Conservation (phyloP, 345 rosid species). For the Eucalyptus sp. region DNA sequence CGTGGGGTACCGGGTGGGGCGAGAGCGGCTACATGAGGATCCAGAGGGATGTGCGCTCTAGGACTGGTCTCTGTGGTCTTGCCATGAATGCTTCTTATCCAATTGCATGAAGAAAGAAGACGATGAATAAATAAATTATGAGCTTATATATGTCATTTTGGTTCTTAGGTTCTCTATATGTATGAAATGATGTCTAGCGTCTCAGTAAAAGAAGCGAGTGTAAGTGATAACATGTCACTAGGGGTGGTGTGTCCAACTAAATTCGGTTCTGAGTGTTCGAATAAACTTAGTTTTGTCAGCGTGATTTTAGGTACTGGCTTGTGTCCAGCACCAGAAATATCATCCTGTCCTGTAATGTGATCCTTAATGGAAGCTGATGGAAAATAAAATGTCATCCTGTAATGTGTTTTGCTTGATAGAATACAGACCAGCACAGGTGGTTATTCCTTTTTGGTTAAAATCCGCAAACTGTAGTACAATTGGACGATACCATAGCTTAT, state of each 20-base stretch:
- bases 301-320: not conserved
- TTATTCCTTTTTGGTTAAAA: not conserved
- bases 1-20: not conserved
- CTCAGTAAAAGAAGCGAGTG: not conserved
- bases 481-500: not conserved
- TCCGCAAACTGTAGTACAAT: not conserved
- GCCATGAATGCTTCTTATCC: not conserved
- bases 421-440: not conserved
- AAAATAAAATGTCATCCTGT: not conserved
- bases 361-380: not conserved
- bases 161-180: not conserved
- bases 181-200: not conserved
- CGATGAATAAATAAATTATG: not conserved
- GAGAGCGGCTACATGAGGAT: slow-evolving; percentile 28
- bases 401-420: not conserved
- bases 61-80: slow-evolving; percentile 46
- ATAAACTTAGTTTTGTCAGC: not conserved
- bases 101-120: not conserved
- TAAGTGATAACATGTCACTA: not conserved
- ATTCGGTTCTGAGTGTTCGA: not conserved
- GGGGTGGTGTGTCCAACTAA: not conserved
- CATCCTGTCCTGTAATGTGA: not conserved
- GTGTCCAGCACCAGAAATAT: not conserved
- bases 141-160: not conserved
- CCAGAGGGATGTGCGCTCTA: slow-evolving; percentile 7